These are phyloP conservation scores for Rosa multiflora DNA, from an alignment of 306 rosid genomes.

Conservation along the genomic window DNA sequence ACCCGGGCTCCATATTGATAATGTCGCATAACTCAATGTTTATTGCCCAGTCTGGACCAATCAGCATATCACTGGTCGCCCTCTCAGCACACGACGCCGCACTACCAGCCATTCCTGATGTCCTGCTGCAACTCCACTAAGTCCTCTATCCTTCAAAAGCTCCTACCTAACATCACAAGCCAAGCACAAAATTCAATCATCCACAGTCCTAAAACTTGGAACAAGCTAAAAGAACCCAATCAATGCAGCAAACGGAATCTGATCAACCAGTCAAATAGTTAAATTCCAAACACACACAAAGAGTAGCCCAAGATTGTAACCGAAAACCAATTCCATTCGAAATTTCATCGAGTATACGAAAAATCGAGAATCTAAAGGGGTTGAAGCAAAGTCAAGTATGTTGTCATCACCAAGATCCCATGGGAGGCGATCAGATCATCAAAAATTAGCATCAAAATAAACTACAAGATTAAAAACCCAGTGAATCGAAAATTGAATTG, in stretches of 20 bases:
- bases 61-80: constrained; percentile 94
- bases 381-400: no score
- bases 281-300: no score
- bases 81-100: constrained; percentile 89
- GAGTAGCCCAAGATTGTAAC: no score
- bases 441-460: neutral
- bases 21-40: constrained; percentile 92
- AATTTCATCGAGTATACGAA: neutral
- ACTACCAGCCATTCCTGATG: constrained; percentile 59
- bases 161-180: constrained; percentile 22
- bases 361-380: neutral
- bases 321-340: neutral
- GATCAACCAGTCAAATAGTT: neutral
- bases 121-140: constrained; percentile 14
- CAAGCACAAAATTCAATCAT: constrained; percentile 17
- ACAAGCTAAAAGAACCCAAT: neutral
- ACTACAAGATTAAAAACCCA: neutral
- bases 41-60: constrained; percentile 95
- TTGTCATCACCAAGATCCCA: no score
- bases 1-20: constrained; percentile 86
- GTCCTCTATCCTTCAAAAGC: constrained; percentile 26
- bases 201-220: neutral
- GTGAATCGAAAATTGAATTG: neutral
- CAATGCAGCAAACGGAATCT: no score
- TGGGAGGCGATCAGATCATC: constrained; percentile 22